phyloP scores from a whole-genome alignment of 2,329 filamentous ascomycete species.

The Hypoxylon sp. region DNA sequence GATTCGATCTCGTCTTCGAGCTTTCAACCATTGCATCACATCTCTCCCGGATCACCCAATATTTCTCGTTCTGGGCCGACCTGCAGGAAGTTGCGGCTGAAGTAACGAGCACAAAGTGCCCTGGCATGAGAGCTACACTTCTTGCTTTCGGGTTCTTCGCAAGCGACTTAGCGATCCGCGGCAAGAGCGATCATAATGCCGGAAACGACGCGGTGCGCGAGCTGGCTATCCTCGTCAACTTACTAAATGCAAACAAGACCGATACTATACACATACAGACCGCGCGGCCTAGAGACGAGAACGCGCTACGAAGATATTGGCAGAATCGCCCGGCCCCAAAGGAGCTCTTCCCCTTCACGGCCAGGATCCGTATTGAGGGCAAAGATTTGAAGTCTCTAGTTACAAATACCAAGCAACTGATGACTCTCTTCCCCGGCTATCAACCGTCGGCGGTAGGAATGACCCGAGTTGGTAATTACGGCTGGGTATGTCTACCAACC shows the following conservation, averaged over 20 bases:
- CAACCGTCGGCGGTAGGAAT: slow-evolving; percentile 26
- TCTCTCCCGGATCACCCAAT: slow-evolving; percentile 16
- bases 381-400: slow-evolving; percentile 11
- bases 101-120: slow-evolving; percentile 4
- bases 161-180: slow-evolving; percentile 5
- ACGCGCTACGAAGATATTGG: slow-evolving; percentile 9
- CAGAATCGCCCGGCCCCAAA: slow-evolving; percentile 13
- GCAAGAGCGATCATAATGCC: slow-evolving; percentile 26
- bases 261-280: slow-evolving; percentile 9
- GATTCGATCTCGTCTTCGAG: slow-evolving; percentile 27
- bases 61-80: slow-evolving; percentile 32
- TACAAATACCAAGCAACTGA: slow-evolving; percentile 13
- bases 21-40: slow-evolving; percentile 23
- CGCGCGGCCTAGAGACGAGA: not conserved
- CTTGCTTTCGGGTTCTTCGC: slow-evolving; percentile 22
- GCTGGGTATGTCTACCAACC: slow-evolving; percentile 27
- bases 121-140: slow-evolving; percentile 25
- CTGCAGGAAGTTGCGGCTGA: slow-evolving; percentile 26
- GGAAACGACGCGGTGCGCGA: slow-evolving; percentile 26
- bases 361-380: slow-evolving; percentile 19
- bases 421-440: slow-evolving; percentile 20
- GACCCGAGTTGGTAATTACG: slow-evolving; percentile 12
- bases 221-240: slow-evolving; percentile 8
- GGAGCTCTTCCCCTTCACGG: slow-evolving; percentile 29
- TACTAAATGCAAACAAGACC: slow-evolving; percentile 11